Percentiles rank a stretch among this genome's conserved stretches.
phyloP scores from a whole-genome alignment of 2,329 filamentous ascomycete species.

The Leptographium flavum region DNA sequence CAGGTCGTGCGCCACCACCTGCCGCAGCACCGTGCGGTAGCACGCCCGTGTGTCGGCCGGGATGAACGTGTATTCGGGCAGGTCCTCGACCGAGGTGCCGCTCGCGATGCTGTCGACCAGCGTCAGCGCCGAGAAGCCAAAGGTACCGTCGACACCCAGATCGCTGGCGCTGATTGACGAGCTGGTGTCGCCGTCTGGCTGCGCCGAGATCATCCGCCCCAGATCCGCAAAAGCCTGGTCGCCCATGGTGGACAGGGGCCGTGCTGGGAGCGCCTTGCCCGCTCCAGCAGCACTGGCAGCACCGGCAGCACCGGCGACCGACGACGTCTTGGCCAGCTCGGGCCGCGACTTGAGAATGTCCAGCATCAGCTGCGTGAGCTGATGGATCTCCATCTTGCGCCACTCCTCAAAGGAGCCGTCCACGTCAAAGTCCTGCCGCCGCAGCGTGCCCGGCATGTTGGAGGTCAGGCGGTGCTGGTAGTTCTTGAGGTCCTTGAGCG shows the following conservation, averaged over 20 bases:
- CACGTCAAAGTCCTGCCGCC: constrained; percentile 74
- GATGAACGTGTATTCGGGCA: constrained; percentile 73
- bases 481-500: constrained; percentile 77
- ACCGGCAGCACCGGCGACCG: constrained; percentile 23
- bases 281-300: too few relatives aligned
- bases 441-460: constrained; percentile 61
- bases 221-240: constrained; percentile 40
- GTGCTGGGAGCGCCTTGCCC: constrained; percentile 45
- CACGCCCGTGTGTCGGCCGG: constrained; percentile 70
- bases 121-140: constrained; percentile 53
- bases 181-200: constrained; percentile 16
- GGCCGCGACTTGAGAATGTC: constrained; percentile 78
- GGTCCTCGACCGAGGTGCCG: constrained; percentile 43
- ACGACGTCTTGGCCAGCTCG: constrained; percentile 65
- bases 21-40: constrained; percentile 69
- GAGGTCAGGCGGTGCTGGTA: constrained; percentile 84
- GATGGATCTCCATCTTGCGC: constrained; percentile 79
- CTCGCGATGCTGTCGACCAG: constrained; percentile 27
- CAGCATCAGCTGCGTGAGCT: constrained; percentile 86
- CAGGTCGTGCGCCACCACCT: constrained; percentile 54
- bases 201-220: constrained; percentile 32
- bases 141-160: constrained; percentile 46
- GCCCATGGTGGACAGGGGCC: constrained; percentile 29
- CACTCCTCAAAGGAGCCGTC: constrained; percentile 80
- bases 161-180: constrained; percentile 16